Base-by-base conservation (phyloP, 1,284 basidiomycete species). In the Hortiboletus rubellus region DNA sequence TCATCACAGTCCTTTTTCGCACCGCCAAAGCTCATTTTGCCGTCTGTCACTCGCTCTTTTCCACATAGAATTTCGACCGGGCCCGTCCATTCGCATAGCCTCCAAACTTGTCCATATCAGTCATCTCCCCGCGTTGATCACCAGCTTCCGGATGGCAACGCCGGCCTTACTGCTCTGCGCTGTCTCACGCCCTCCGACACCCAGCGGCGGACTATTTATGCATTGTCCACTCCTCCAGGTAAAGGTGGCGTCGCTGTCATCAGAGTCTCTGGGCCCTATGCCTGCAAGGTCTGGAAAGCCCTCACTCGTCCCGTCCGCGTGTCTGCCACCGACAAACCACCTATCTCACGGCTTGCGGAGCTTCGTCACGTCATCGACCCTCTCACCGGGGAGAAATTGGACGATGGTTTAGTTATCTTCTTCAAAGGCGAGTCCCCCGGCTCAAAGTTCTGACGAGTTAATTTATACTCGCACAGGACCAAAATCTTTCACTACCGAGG, bases 211-310 rank as follows among this genome's bases (percentile, higher is more conserved):
- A 96, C 94, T 0, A 92, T 96, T 56, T 96, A 90, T 69, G 94
- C 93, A 1, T 79, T 94, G 14, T 91, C 94, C 0, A 93, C 92
- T 0, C 89, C 92, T 2, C 83, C 86, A 5, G 92, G 91, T 2
- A 92, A 87, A 62, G 91, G 84, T 3, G 94, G 91, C 31, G 81
- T 96, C 17, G 90, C 87, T 1, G 86, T 96, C 45, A 76, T 96
- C 47, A 82, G 93, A 55, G 77, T 96, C 12, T 93, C 92, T 8
- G 93, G 94, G 0, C 89, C 90, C 1, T 82, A 84, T 49, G 84
- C 84, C 0, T 65, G 79, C 15, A 59, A 74, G 0, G 85, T 92
- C 4, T 89, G 87, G 82, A 70, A 73, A 31, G 68, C 66, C 5
- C 79, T 94, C 74, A 70, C 69, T 2, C 65, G 72, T 30, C 55